Base-by-base conservation (phyloP, 2,329 filamentous ascomycete species). In the Hypoxylon sp. region DNA sequence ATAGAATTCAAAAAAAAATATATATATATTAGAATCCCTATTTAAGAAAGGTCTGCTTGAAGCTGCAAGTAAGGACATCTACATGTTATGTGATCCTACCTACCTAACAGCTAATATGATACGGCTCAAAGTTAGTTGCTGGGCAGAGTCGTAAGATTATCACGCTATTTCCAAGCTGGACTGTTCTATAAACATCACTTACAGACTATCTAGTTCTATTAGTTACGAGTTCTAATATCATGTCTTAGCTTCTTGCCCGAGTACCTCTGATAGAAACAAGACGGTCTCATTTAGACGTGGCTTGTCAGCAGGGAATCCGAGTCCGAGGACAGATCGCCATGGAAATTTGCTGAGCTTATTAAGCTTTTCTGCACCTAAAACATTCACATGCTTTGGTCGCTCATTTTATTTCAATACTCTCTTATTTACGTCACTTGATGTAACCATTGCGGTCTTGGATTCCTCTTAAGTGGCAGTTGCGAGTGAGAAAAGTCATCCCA, bases 1-100 rank as follows among this genome's bases (percentile, higher is more conserved):
- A 56, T 24, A 44, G 39, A 54, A 54, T 54, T 42, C 6, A 17
- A 13, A 42, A 17, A n/a, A 8, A n/a, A 53, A n/a, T n/a, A n/a
- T n/a, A n/a, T n/a, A n/a, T 39, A 32, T n/a, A 53, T 42, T 54
- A 42, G 10, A n/a, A 35, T 29, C 29, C 17, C 31, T 13, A 7
- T 37, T 6, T 6, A 24, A 24, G 31, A n/a, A 10, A 31, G 17
- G 1, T 21, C 17, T 44, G 19, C 39, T 44, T 17, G 17, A n/a
- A 44, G 4, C 39, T 19, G 17, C 17, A 11, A 19, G 39, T 44
- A 21, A 21, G 31, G 6, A 13, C 13, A 3, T 27, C 24, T 5
- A 11, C 21, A 2, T n/a, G 3, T 44, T n/a, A n/a, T 17, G 17
- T 44, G 17, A 21, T 44, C 11, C 39, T 21, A 44, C n/a, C n/a